These are phyloP conservation scores for Coprinopsis cinerea DNA, from an alignment of 768 basidiomycete genomes.

Conservation along the genomic window DNA sequence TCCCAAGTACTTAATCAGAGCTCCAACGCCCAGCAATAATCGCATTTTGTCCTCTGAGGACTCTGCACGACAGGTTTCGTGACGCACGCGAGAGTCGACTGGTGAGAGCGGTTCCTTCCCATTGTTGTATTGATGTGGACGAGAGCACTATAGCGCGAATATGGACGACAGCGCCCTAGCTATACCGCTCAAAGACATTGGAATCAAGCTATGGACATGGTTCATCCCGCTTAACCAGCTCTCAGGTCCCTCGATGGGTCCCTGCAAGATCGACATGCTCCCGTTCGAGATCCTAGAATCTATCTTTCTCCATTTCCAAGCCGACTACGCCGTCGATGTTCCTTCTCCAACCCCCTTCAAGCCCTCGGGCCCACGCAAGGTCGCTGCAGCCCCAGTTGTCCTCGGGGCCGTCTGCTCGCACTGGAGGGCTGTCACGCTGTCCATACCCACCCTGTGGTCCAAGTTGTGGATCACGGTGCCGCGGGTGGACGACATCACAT, in stretches of 20 bases:
- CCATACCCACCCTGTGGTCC: neutral
- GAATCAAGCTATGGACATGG: slow-evolving; percentile 1
- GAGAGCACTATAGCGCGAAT: neutral
- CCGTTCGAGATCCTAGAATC: neutral
- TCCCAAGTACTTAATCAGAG: too few species aligned
- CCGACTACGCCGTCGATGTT: neutral
- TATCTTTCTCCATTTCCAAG: neutral
- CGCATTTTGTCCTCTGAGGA: too few species aligned
- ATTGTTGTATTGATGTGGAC: neutral
- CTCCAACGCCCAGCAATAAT: too few species aligned
- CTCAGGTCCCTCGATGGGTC: neutral
- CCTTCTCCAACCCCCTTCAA: neutral
- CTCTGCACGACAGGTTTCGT: too few species aligned
- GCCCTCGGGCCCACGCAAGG: neutral
- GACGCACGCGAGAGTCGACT: too few species aligned
- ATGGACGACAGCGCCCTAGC: neutral
- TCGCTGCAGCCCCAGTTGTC: neutral
- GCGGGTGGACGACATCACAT: neutral
- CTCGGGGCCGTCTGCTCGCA: neutral
- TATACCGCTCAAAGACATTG: neutral
- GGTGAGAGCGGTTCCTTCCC: neutral
- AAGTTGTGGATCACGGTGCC: neutral
- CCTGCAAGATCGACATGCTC: neutral
- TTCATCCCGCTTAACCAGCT: neutral
- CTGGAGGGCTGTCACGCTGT: neutral